A percentile compares a stretch with the other conserved stretches of the same genome.
phyloP scores from a whole-genome alignment of 1,284 basidiomycete species.

The Peniophora sp. region DNA sequence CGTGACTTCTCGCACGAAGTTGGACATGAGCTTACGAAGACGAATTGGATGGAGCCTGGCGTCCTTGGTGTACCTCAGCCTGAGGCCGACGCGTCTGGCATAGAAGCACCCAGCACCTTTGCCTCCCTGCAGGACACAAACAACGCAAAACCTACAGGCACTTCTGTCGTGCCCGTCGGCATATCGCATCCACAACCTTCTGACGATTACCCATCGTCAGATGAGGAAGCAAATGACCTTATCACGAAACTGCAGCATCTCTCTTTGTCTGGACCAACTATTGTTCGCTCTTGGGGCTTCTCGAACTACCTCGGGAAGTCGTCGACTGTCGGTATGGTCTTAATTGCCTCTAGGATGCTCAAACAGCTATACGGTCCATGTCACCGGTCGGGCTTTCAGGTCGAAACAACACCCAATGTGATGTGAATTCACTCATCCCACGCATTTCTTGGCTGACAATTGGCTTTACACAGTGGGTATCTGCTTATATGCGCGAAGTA shows the following conservation, averaged over 20 bases:
- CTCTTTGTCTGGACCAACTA: constrained; percentile 1
- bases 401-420: constrained; percentile 5
- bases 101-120: constrained; percentile 3
- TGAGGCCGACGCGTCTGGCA: not conserved
- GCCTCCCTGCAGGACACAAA: constrained; percentile 5
- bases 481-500: not conserved
- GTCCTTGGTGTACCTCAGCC: not conserved
- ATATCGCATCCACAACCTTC: not conserved
- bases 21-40: not conserved
- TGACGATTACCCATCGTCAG: too few species aligned
- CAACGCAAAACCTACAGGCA: constrained; percentile 16
- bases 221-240: not conserved
- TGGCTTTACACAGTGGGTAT: constrained; percentile 9
- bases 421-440: constrained; percentile 1
- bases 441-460: not conserved
- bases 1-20: not conserved
- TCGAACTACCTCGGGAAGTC: constrained; percentile 48
- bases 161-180: not conserved
- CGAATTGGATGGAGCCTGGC: not conserved
- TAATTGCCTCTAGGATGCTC: constrained; percentile 58
- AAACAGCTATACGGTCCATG: constrained; percentile 38
- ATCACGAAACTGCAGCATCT: not conserved
- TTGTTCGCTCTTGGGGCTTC: not conserved
- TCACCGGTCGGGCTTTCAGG: constrained; percentile 11
- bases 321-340: constrained; percentile 58